These are phyloP conservation scores for Beauveria scarabaeidicola DNA, from an alignment of 2,329 filamentous ascomycete species.

Conservation along the genomic window DNA sequence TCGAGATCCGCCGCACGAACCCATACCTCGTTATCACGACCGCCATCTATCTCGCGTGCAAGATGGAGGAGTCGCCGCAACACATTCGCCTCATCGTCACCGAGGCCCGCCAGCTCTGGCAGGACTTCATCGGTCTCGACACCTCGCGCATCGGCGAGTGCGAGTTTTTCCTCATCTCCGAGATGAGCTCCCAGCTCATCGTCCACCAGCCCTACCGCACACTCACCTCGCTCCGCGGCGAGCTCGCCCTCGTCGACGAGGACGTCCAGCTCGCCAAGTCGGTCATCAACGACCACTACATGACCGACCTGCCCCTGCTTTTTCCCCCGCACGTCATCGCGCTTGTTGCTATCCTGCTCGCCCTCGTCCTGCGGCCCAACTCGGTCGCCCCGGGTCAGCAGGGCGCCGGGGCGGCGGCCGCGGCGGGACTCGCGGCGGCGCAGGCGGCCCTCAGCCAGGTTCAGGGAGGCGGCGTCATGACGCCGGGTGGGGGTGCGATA, in stretches of 20 bases:
- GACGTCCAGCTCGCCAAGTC: constrained; percentile 71
- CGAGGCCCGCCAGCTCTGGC: constrained; percentile 80
- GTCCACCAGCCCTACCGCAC: constrained; percentile 86
- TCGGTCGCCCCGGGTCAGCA: constrained; percentile 22
- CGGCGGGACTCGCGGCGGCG: constrained; percentile 40
- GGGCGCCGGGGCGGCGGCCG: constrained; percentile 22
- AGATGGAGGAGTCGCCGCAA: constrained; percentile 95
- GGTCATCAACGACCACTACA: constrained; percentile 85
- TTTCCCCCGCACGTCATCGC: constrained; percentile 82
- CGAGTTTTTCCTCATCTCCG: constrained; percentile 86
- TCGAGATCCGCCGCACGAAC: constrained; percentile 87
- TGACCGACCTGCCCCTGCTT: constrained; percentile 82
- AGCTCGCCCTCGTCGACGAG: constrained; percentile 66
- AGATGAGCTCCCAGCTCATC: constrained; percentile 84
- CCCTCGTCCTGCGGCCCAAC: constrained; percentile 68
- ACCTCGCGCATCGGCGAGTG: constrained; percentile 83
- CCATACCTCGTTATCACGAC: constrained; percentile 91
- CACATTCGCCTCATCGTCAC: constrained; percentile 86
- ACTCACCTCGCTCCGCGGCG: constrained; percentile 59
- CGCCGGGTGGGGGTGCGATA: neutral
- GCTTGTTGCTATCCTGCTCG: constrained; percentile 76
- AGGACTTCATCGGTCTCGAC: constrained; percentile 67
- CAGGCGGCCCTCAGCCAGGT: constrained; percentile 41
- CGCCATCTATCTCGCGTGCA: constrained; percentile 88
- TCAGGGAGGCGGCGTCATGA: constrained; percentile 22